A percentile compares a stretch with the other conserved stretches of the same genome.
phyloP scores from a whole-genome alignment of 1,284 basidiomycete species.

The Mycosarcoma maydis region DNA sequence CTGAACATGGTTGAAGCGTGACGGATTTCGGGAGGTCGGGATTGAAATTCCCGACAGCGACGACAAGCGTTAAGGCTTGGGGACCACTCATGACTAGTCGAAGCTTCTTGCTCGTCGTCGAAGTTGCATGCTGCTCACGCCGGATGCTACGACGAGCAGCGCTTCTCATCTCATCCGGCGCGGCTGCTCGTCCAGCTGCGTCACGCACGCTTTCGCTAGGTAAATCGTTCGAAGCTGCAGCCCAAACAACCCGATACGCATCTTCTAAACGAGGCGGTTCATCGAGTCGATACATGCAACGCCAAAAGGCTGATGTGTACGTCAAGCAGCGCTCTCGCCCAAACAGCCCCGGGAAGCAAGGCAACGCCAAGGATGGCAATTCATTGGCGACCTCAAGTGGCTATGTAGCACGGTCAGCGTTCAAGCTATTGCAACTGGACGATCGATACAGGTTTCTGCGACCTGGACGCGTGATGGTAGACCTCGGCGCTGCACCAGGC shows the following conservation, averaged over 20 bases:
- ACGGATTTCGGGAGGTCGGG: no score
- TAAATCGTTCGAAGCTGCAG: background rate
- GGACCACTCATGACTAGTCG: no score
- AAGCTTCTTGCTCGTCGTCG: background rate
- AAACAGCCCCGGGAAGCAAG: background rate
- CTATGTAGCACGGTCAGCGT: conserved; percentile 57
- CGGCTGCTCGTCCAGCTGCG: background rate
- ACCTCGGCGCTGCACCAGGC: conserved; percentile 61
- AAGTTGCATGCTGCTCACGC: background rate
- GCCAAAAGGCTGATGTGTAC: conserved; percentile 35
- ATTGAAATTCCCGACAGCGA: conserved; percentile 4
- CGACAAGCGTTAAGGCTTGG: no score
- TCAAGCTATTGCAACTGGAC: conserved; percentile 58
- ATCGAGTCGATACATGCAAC: conserved; percentile 37
- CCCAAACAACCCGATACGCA: conserved; percentile 8
- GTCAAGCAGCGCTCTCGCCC: conserved; percentile 30
- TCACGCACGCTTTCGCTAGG: background rate
- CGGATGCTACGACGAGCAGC: conserved; percentile 4
- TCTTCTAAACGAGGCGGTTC: conserved; percentile 41
- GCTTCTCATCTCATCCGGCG: background rate
- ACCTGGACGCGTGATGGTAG: conserved; percentile 47
- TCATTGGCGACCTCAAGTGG: background rate
- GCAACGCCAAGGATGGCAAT: conserved; percentile 2
- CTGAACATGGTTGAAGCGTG: no score
- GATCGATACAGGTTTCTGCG: conserved; percentile 49